A percentile compares a stretch with the other conserved stretches of the same genome.
These are phyloP conservation scores for Boletus rex-veris DNA, from an alignment of 768 basidiomycete genomes.

Conservation along the genomic window DNA sequence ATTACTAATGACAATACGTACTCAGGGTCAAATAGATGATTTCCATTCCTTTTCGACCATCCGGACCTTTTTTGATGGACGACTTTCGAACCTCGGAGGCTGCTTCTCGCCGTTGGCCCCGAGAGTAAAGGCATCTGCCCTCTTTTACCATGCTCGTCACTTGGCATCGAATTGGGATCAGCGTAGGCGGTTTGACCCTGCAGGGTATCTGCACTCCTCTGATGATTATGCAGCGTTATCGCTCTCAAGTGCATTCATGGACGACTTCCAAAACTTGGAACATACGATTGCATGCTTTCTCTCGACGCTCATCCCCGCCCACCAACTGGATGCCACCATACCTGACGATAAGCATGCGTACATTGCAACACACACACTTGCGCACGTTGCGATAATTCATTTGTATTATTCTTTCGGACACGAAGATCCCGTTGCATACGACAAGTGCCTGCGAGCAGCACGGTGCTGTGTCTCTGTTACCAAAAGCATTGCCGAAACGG, in stretches of 20 bases:
- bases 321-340: conserved; percentile 55
- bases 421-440: conserved; percentile 57
- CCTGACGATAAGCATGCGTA: conserved; percentile 59
- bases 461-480: conserved; percentile 56
- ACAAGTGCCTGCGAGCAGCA: conserved; percentile 65
- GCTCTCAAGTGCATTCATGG: conserved; percentile 45
- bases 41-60: conserved; percentile 55
- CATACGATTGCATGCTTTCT: conserved; percentile 61
- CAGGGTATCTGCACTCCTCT: conserved; percentile 15
- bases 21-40: conserved; percentile 56
- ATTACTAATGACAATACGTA: conserved; percentile 15
- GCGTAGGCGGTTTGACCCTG: conserved; percentile 40
- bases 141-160: conserved; percentile 65
- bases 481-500: conserved; percentile 59
- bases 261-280: conserved; percentile 61
- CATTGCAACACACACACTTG: conserved; percentile 60
- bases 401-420: conserved; percentile 60
- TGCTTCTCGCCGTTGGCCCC: conserved; percentile 64
- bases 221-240: conserved; percentile 38
- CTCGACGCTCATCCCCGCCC: conserved; percentile 59
- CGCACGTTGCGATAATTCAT: conserved; percentile 62
- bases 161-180: conserved; percentile 59
- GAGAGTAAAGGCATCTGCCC: conserved; percentile 72
- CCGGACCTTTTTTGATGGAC: conserved; percentile 59
- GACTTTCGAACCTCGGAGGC: conserved; percentile 43